Percentiles rank a stretch among this genome's conserved stretches.
phyloP scores from a whole-genome alignment of 1,284 basidiomycete genomes.

The Fistulina hepatica region DNA sequence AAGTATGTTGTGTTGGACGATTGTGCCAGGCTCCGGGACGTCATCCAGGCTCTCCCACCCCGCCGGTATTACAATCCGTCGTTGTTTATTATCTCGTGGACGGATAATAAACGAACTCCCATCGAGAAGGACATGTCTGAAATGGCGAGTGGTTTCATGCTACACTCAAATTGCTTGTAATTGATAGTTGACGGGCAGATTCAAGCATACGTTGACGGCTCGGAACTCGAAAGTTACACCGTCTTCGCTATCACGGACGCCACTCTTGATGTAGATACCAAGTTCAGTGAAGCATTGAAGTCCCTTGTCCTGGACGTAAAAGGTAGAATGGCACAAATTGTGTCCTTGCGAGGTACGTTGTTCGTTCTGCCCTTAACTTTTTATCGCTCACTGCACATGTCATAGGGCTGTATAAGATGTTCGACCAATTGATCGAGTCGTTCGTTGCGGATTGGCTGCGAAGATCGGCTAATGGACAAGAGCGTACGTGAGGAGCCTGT shows the following conservation, averaged over 20 bases:
- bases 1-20: conserved; percentile 65
- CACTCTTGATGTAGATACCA: conserved; percentile 44
- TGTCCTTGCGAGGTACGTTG: conserved; percentile 38
- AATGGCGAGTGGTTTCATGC: conserved; percentile 31
- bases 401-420: conserved; percentile 37
- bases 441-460: conserved; percentile 45
- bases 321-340: conserved; percentile 39
- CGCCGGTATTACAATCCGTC: conserved; percentile 49
- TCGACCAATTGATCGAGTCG: conserved; percentile 35
- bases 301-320: conserved; percentile 39
- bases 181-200: conserved; percentile 26
- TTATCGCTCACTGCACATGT: conserved; percentile 6
- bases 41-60: conserved; percentile 40
- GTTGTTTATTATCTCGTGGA: conserved; percentile 50
- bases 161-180: background rate
- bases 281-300: conserved; percentile 33
- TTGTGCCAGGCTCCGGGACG: conserved; percentile 53
- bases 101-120: conserved; percentile 28
- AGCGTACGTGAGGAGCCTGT: conserved; percentile 32
- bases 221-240: conserved; percentile 30
- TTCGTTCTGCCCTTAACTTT: background rate
- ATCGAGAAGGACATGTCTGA: conserved; percentile 33
- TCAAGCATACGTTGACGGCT: conserved; percentile 32
- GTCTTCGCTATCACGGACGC: conserved; percentile 38
- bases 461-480: conserved; percentile 35